Evolutionary conservation across 2,329 filamentous ascomycete genomes (phyloP), one percentile per base, ranked within the genome.

Genomic region (Penicillium corylophilum): DNA sequence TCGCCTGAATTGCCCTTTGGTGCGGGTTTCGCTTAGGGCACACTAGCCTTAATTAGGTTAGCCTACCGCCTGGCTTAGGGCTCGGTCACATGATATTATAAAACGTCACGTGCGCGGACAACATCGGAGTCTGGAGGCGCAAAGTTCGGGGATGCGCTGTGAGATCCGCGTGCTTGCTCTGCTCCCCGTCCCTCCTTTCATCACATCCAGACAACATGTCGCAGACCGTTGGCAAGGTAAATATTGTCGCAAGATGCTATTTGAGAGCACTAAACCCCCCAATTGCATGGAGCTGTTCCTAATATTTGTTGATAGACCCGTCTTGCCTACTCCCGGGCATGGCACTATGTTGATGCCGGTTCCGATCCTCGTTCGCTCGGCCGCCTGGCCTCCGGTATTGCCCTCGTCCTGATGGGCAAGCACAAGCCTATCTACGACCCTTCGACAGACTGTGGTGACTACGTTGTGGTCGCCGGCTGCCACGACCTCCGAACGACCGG

Each of bases 361-460:
- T 61, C 86, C 74, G 72, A 85, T 18, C 81, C 84, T 16, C 90
- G 91, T 13, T 86, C 90, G n/a, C 87, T 96, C 36, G 93, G 93
- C 63, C 90, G 93, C 38, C 82, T 96, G 46, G 93, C 93, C 55
- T 90, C 88, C 47, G 85, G 88, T 57, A 96, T 96, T 72, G 93
- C 92, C 56, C 79, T 87, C 48, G 80, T 90, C 54, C 84, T 96
- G 46, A 96, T 97, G 92, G 94, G 94, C 77, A 99, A 99, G 81
- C 88, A 99, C 82, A 99, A 99, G 78, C 94, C 94, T 20, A 96
- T 94, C 73, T 99, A 86, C 78, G 90, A 97, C 76, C 94, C 94
- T 1, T 96, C 91, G 20, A 96, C 92, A 55, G 94, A 99, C 80
- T 97, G 94, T 81, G 94, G 94, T 64, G 94, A 99, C 83, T 99